Evolutionary conservation across 768 basidiomycete genomes (phyloP).

Genomic region (Kondoa malvinella): DNA sequence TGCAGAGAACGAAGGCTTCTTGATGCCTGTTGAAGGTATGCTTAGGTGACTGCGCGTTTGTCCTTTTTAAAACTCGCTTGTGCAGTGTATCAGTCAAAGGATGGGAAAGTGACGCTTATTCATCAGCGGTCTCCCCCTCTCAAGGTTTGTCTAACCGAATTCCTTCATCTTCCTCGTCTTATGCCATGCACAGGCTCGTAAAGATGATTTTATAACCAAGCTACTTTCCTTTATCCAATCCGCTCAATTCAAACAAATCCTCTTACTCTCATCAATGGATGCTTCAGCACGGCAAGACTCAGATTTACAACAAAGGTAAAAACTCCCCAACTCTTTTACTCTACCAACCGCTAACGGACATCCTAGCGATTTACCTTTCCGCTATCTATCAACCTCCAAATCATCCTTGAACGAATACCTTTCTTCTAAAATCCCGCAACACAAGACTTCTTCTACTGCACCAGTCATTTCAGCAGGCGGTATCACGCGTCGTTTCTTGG

Average conservation of each 20-base stretch:
- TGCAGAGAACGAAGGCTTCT: background rate
- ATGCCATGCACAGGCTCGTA: background rate
- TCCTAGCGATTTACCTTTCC: background rate
- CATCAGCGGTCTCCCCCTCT: slow-evolving; percentile 1
- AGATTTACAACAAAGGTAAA: background rate
- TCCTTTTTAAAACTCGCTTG: background rate
- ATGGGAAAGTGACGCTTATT: slow-evolving; percentile 1
- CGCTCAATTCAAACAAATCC: background rate
- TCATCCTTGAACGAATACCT: background rate
- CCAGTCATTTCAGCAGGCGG: background rate
- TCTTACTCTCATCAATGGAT: slow-evolving; percentile 4
- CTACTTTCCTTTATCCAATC: background rate
- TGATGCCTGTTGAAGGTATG: slow-evolving; percentile 5
- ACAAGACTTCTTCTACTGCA: background rate
- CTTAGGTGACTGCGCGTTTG: background rate
- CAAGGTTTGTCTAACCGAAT: background rate
- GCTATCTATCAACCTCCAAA: background rate
- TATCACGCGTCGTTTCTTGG: background rate
- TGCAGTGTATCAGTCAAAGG: slow-evolving; percentile 4
- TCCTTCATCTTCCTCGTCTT: background rate
- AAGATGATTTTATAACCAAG: background rate
- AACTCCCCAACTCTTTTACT: background rate
- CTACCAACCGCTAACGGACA: background rate
- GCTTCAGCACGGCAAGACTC: background rate
- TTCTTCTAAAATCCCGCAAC: background rate